Evolutionary conservation across 345 rosid species (phyloP), one percentile per base, ranked within the genome.

Genomic region (Eucalyptus caleyi): DNA sequence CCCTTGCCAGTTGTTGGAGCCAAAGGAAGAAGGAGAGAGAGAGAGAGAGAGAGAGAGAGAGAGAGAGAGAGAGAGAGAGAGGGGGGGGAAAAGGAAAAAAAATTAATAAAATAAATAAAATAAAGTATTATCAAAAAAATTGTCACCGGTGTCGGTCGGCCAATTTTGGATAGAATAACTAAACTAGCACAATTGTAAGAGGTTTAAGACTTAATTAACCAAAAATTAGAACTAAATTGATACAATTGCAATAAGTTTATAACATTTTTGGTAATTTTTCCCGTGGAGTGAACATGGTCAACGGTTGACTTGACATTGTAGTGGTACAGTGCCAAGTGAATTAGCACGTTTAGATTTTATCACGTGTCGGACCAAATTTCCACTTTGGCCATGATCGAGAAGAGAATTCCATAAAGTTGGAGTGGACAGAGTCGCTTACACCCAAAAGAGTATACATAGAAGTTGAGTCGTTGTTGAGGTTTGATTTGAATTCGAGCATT

Each of bases 61-160:
- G 47, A 45, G 47, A 45, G 47, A 45, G 47, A 45, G 47, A 9
- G 4, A 45, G 4, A 47, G 4, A 47, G 4, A 47, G 4, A 47
- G 13, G 11, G 49, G 11, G 49, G 0, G 4, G 0, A 3, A 45
- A 11, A 47, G 4, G 12, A 10, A 45, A 3, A 6, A 14, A 49
- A 49, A 15, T 5, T 2, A 49, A 49, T 13, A 13, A 13, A 13
- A 13, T 5, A 1, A 50, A 50, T 50, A 50, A 50, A 50, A 50
- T 50, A 1, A 50, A 50, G 14, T 14, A 50, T 50, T 6, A 50
- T 50, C 2, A 50, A 51, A 50, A 51, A 18, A 18, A 16, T 18
- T 53, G 9, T 53, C 9, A 1, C 1, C 0, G 1, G 9, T 0
- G 1, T 0, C 54, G 4, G 0, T 1, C 0, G 4, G 56, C 56